Evolutionary conservation across 441 rosid species (phyloP), one percentile per base, ranked within the genome.

Genomic region (Macaranga tanarius): DNA sequence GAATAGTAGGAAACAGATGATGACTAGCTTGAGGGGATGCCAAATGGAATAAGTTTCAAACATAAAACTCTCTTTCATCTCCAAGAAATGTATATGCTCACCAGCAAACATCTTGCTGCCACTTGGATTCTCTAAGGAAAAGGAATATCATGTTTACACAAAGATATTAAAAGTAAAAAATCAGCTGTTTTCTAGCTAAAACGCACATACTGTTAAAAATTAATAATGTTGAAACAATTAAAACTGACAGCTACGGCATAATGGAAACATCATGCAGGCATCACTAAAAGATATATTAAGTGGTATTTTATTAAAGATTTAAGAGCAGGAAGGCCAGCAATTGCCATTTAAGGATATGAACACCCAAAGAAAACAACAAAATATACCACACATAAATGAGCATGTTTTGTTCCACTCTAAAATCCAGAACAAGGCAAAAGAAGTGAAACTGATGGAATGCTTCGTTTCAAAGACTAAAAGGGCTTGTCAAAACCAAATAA

Each of bases 1-100:
- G 58, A 91, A 68, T 62, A 82, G 65, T 28, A 80, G 52, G 71
- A 90, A 78, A 67, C 84, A 85, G 67, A 56, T 78, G 62, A 81
- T 57, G 68, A 83, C 26, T 64, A 83, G 47, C 63, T 74, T 79
- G 20, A 71, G 71, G 67, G 72, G 77, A 51, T 65, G 74, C 82
- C 80, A 59, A 62, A 65, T 76, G 72, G 71, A 75, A 61, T 79
- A 80, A 48, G 74, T 79, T 74, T 73, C 76, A 67, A 64, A 65
- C 77, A 62, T 72, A 75, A 17, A 48, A 62, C 65, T 72, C 58
- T 62, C 68, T 71, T 64, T 67, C 54, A 47, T 74, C 61, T 72
- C 78, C 70, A 65, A 63, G 62, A 50, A 59, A 52, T 64, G 19
- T 73, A 69, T 60, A 52, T 64, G 58, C n/a, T 3, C 9, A 15